These are phyloP conservation scores for Neurospora sp. DNA, from an alignment of 495 filamentous ascomycete genomes.

Conservation along the genomic window DNA sequence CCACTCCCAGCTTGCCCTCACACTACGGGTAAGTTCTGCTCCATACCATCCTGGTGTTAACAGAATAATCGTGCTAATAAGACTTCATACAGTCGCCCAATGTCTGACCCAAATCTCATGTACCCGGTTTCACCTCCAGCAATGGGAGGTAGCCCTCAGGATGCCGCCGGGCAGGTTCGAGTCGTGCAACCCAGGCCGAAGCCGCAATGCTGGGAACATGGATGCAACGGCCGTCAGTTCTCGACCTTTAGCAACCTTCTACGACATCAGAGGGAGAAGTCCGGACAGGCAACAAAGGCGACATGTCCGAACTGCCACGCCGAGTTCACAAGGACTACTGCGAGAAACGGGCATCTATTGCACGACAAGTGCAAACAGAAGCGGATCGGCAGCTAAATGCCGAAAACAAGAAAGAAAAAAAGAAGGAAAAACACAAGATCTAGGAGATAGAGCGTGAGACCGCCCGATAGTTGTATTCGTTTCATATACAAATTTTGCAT, in stretches of 20 bases:
- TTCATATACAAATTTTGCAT: not conserved
- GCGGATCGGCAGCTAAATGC: conserved; percentile 26
- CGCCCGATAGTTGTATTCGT: not conserved
- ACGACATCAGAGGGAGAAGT: conserved; percentile 88
- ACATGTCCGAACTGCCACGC: conserved; percentile 81
- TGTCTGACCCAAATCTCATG: conserved; percentile 32
- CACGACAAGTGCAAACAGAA: conserved; percentile 83
- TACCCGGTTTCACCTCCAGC: conserved; percentile 27
- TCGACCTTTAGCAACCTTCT: conserved; percentile 93
- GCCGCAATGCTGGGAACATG: conserved; percentile 93
- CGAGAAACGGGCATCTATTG: conserved; percentile 75
- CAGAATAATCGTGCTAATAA: conserved; percentile 9
- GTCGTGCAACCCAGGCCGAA: conserved; percentile 69
- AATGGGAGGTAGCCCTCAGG: conserved; percentile 19
- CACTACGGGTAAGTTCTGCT: conserved; percentile 31
- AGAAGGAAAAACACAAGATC: not conserved
- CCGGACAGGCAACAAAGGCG: conserved; percentile 76
- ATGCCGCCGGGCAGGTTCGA: conserved; percentile 44
- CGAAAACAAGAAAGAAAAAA: not conserved
- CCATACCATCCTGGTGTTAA: not conserved
- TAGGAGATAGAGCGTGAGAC: not conserved
- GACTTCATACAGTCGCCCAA: conserved; percentile 19
- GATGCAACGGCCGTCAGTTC: conserved; percentile 88
- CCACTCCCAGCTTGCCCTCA: conserved; percentile 29
- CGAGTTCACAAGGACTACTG: conserved; percentile 85